Evolutionary conservation across 179 eudicot species (phyloP).

Genomic region (Spinacia oleracea): DNA sequence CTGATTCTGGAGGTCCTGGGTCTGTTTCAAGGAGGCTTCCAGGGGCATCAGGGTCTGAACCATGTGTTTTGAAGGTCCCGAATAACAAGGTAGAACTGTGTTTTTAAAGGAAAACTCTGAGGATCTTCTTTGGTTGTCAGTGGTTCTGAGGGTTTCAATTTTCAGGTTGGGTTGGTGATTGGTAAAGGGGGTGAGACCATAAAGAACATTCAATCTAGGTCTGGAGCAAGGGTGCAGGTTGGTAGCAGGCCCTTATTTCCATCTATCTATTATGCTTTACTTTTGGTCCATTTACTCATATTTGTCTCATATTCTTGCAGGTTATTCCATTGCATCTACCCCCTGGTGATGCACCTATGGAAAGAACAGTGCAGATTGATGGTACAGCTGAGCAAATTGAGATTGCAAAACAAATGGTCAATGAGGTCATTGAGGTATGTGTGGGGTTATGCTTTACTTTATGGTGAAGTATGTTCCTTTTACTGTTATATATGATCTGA

Average conservation of each 20-base stretch:
- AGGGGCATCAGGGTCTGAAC: constrained; percentile 66
- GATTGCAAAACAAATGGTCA: constrained; percentile 80
- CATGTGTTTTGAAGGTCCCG: constrained; percentile 62
- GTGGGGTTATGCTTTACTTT: constrained; percentile 7
- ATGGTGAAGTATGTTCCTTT: constrained; percentile 20
- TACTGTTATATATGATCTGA: not conserved
- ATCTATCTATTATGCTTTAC: not conserved
- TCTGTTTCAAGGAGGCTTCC: constrained; percentile 55
- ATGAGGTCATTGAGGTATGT: constrained; percentile 94
- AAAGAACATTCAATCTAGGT: constrained; percentile 73
- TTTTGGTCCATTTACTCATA: not conserved
- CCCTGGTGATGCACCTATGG: constrained; percentile 79
- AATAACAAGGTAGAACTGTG: constrained; percentile 68
- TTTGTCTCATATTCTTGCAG: constrained; percentile 33
- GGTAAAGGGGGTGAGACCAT: constrained; percentile 99
- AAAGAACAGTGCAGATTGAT: constrained; percentile 93
- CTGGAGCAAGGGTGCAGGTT: constrained; percentile 98
- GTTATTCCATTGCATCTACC: constrained; percentile 96
- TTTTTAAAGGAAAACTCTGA: not conserved
- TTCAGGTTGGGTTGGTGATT: constrained; percentile 88
- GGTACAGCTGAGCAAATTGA: constrained; percentile 90
- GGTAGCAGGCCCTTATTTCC: not conserved
- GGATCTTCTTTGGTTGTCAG: not conserved
- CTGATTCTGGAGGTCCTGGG: constrained; percentile 84
- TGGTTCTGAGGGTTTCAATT: constrained; percentile 4